Evolutionary conservation across 805 yeast genomes (phyloP), one percentile per base, ranked within the genome.

Genomic region (Yarrowia bubula): DNA sequence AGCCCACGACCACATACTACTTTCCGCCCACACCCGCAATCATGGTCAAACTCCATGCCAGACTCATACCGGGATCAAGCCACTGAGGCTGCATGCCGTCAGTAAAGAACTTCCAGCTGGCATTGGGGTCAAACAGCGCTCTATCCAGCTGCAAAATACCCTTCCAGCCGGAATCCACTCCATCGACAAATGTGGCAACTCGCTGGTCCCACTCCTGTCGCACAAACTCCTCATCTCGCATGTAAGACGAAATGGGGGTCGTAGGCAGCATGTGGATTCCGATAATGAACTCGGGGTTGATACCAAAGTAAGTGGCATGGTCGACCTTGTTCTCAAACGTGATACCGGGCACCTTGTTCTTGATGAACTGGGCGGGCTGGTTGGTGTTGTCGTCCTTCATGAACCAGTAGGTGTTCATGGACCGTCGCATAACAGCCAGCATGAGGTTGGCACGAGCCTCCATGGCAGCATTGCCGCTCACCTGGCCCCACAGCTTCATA

Each of bases 31-130:
- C 67, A 2, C 70, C 70, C 3, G 73, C 96, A 57, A 89, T 80
- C 69, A 83, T 90, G 0, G 96, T 85, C 67, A 92, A 77, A 13
- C 91, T 85, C 96, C 97, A 92, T 0, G 97, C 87, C 66, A 86
- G 78, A 28, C 93, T 86, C 83, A 91, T 92, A 0, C 98, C 98
- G 63, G 84, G 84, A 71, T 92, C 98, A 61, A 92, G 82, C 69
- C 81, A 82, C 5, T 75, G 72, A 10, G 78, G 77, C 51, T 79
- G 72, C 81, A 90, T 90, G 58, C 76, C 77, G 18, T 82, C 71
- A 2, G 85, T 72, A 72, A 90, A 90, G 75, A 85, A 91, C 1
- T 76, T 68, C 71, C 84, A 88, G 0, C 95, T 80, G 1, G 81
- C 68, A 28, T 73, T 68, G 0, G 97, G 93, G 72, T 92, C 90